Conservation (phyloP, 192 early-diverging fungal species). For the Fimicolochytrium jonesii region DNA sequence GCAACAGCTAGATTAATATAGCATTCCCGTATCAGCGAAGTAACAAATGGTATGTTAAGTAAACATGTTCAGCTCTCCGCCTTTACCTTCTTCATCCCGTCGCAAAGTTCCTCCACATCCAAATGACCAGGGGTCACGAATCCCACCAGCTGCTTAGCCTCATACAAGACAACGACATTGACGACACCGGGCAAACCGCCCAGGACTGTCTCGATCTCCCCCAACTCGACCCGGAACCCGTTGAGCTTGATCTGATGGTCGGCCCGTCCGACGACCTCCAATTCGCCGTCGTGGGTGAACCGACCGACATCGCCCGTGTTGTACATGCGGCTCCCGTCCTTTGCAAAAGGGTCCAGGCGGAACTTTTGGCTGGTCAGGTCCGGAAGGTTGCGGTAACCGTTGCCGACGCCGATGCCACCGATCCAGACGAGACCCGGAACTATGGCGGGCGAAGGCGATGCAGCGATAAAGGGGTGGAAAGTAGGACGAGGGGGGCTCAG, state of each 20-base stretch:
- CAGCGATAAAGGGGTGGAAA: too few species aligned
- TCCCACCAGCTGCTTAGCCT: slow-evolving; percentile 23
- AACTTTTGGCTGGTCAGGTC: slow-evolving; percentile 38
- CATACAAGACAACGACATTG: slow-evolving; percentile 22
- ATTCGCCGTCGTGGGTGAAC: not conserved
- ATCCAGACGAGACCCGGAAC: slow-evolving; percentile 36
- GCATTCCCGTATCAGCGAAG: too few species aligned
- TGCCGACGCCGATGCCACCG: slow-evolving; percentile 33
- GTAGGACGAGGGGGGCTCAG: too few species aligned
- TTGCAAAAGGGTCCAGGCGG: slow-evolving; percentile 22
- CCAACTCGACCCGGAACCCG: slow-evolving; percentile 20
- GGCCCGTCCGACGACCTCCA: slow-evolving; percentile 15
- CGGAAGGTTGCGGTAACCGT: slow-evolving; percentile 39
- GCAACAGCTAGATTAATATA: slow-evolving; percentile 13
- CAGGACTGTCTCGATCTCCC: not conserved
- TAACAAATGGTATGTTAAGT: too few species aligned
- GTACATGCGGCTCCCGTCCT: not conserved
- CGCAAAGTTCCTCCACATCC: not conserved
- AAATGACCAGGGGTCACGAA: slow-evolving; percentile 23
- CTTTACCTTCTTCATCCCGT: not conserved
- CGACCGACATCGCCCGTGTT: slow-evolving; percentile 1
- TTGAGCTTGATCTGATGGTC: slow-evolving; percentile 23
- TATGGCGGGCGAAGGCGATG: not conserved
- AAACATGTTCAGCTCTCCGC: too few species aligned
- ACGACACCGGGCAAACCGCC: slow-evolving; percentile 6